Percentiles rank a stretch among this genome's conserved stretches.
phyloP scores from a whole-genome alignment of 345 rosid species.

The Aquilaria malaccensis region DNA sequence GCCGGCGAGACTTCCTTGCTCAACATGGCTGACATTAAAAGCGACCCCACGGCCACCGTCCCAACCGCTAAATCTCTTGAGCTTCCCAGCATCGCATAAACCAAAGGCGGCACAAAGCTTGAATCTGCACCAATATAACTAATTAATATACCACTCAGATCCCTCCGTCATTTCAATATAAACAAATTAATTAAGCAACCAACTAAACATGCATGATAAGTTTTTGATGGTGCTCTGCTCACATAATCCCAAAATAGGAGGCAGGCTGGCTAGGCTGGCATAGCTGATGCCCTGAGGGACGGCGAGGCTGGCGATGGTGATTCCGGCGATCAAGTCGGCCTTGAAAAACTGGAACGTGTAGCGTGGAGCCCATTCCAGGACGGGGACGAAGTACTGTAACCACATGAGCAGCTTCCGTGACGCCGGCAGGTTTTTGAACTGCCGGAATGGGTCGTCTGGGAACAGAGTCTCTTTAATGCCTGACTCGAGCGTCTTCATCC shows the following conservation, averaged over 20 bases:
- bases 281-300: conserved; percentile 98
- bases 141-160: neutral
- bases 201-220: too few species aligned
- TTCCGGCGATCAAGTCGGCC: conserved; percentile 75
- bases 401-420: conserved; percentile 49
- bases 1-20: conserved; percentile 60
- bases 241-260: conserved; percentile 94
- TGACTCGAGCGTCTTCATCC: conserved; percentile 49
- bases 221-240: conserved; percentile 11
- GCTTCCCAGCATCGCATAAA: conserved; percentile 97
- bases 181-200: neutral
- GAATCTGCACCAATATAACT: conserved; percentile 45
- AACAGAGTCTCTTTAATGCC: conserved; percentile 76
- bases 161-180: neutral
- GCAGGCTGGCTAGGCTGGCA: conserved; percentile 80
- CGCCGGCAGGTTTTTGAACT: conserved; percentile 60
- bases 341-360: conserved; percentile 72
- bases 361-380: conserved; percentile 86
- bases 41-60: conserved; percentile 82
- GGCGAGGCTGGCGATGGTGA: conserved; percentile 94
- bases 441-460: conserved; percentile 89
- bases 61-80: conserved; percentile 93
- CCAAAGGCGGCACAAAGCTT: conserved; percentile 85
- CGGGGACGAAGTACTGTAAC: conserved; percentile 63
- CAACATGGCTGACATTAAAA: conserved; percentile 64